These are phyloP conservation scores for Dendrobium chrysotoxum DNA, from an alignment of 106 monocot species.

Conservation along the genomic window DNA sequence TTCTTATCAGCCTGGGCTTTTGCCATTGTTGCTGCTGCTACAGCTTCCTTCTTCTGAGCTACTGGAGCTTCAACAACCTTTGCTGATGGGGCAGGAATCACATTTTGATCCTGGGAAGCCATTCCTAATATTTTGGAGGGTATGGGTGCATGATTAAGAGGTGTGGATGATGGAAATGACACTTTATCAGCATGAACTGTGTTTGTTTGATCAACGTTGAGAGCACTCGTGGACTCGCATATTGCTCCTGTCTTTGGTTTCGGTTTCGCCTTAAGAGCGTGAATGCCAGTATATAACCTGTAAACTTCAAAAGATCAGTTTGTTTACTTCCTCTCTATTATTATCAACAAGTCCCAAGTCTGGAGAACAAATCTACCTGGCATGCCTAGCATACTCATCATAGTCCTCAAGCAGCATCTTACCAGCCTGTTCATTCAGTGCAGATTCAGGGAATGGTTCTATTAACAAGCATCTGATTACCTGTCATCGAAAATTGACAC, in stretches of 20 bases:
- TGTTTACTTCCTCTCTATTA: neutral
- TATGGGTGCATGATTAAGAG: conserved; percentile 24
- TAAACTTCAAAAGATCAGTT: neutral
- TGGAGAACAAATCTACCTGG: conserved; percentile 38
- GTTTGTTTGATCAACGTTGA: conserved; percentile 66
- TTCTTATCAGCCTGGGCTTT: conserved; percentile 66
- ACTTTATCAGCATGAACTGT: conserved; percentile 18
- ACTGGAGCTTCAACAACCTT: conserved; percentile 12
- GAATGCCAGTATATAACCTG: conserved; percentile 81
- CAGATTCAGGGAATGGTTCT: conserved; percentile 94
- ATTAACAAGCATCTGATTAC: conserved; percentile 92
- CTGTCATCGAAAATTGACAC: conserved; percentile 19
- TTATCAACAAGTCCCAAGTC: neutral
- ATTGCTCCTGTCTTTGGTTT: conserved; percentile 65
- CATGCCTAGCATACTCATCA: conserved; percentile 78
- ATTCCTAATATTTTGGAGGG: conserved; percentile 16
- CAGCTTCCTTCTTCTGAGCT: conserved; percentile 32
- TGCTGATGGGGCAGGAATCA: conserved; percentile 11
- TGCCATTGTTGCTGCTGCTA: conserved; percentile 7
- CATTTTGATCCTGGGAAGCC: conserved; percentile 38
- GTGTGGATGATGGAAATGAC: neutral
- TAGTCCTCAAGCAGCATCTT: conserved; percentile 92
- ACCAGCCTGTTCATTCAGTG: conserved; percentile 93
- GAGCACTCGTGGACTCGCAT: conserved; percentile 65
- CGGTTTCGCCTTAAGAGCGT: conserved; percentile 65